Evolutionary conservation across 1,284 basidiomycete genomes (phyloP).

Genomic region (Irpex lacteus): DNA sequence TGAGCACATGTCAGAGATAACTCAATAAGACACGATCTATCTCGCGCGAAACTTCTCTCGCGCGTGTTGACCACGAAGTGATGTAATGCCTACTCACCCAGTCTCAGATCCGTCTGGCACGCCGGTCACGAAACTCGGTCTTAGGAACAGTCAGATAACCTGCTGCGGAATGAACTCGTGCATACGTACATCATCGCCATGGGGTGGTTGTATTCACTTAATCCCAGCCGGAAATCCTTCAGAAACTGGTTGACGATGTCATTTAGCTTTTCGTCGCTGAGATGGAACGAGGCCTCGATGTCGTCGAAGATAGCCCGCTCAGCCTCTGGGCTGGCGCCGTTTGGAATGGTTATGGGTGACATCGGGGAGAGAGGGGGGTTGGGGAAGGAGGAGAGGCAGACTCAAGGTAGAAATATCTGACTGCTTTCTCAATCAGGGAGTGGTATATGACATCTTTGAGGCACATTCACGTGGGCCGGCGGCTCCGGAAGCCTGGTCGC

Average conservation of each 20-base stretch:
- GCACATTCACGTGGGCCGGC: constrained; percentile 3
- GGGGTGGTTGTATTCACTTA: constrained; percentile 68
- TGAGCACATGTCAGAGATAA: constrained; percentile 5
- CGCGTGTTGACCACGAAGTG: background rate
- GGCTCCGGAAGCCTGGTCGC: background rate
- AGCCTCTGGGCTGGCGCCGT: constrained; percentile 18
- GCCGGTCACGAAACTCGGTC: constrained; percentile 86
- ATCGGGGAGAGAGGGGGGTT: constrained; percentile 17
- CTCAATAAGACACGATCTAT: background rate
- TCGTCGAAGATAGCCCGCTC: constrained; percentile 33
- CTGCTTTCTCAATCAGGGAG: background rate
- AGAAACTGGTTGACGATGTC: constrained; percentile 79
- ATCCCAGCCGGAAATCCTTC: constrained; percentile 71
- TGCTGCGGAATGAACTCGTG: constrained; percentile 5
- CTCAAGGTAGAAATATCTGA: background rate
- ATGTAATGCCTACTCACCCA: constrained; percentile 57
- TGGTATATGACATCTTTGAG: constrained; percentile 2
- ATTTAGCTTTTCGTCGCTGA: constrained; percentile 59
- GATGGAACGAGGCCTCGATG: constrained; percentile 69
- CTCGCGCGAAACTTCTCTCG: constrained; percentile 1
- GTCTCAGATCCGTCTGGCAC: constrained; percentile 90
- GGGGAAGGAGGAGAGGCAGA: constrained; percentile 3
- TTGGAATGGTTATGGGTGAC: constrained; percentile 23
- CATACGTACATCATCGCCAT: constrained; percentile 84
- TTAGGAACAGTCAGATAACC: constrained; percentile 26